These are phyloP conservation scores for Begonia peltatifolia DNA, from an alignment of 306 rosid genomes.

Conservation along the genomic window DNA sequence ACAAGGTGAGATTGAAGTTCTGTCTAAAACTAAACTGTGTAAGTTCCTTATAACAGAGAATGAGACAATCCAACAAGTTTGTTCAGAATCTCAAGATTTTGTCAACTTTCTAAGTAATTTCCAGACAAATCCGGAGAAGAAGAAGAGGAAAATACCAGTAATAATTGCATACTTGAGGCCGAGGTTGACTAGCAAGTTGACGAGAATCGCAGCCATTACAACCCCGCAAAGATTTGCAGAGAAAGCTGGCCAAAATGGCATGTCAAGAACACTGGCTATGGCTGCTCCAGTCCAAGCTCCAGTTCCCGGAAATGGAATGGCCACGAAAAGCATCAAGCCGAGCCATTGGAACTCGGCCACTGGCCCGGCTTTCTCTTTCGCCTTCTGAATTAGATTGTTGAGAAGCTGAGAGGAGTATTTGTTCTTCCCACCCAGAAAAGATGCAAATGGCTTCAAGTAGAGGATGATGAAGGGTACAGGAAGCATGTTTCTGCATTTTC, in stretches of 20 bases:
- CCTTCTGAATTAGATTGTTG: conserved; percentile 48
- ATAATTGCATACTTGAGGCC: conserved; percentile 67
- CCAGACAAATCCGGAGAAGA: conserved; percentile 86
- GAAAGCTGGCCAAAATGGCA: conserved; percentile 82
- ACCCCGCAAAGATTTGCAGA: conserved; percentile 80
- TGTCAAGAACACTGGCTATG: conserved; percentile 77
- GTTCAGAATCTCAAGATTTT: conserved; percentile 25
- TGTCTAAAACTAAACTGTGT: too few relatives aligned
- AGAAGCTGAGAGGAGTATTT: conserved; percentile 37
- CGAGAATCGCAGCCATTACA: conserved; percentile 73
- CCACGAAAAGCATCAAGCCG: conserved; percentile 87
- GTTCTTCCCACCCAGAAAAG: conserved; percentile 63
- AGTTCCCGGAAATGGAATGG: conserved; percentile 94
- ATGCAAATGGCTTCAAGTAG: conserved; percentile 53
- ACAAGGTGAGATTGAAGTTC: too few relatives aligned
- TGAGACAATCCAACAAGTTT: conserved; percentile 5
- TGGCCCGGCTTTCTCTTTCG: conserved; percentile 88
- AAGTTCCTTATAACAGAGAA: too few relatives aligned
- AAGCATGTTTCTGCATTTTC: conserved; percentile 65
- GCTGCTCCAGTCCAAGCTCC: conserved; percentile 95
- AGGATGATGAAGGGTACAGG: conserved; percentile 86
- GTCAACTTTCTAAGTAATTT: conserved; percentile 50
- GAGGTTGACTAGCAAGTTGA: conserved; percentile 80
- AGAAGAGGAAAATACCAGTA: conserved; percentile 62
- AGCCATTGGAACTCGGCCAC: conserved; percentile 98